Conservation (phyloP, 2,329 filamentous ascomycete species). For the Malbranchea zuffiana region DNA sequence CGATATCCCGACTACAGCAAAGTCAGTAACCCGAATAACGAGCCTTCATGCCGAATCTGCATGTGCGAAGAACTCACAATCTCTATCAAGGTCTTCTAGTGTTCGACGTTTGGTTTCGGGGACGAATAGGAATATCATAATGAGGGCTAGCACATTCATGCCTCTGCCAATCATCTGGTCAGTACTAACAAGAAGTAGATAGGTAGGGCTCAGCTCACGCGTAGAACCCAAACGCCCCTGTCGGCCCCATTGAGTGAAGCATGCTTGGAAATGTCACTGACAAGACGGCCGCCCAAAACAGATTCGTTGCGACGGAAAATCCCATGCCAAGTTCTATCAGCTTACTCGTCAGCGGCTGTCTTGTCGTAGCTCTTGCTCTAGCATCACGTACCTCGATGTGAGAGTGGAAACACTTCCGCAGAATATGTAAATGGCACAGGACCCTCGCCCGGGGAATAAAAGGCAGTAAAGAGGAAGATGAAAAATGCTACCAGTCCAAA, state of each 20-base stretch:
- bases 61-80: too few relatives aligned
- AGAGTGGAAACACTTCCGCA: constrained; percentile 46
- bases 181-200: too few relatives aligned
- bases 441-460: constrained; percentile 56
- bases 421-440: constrained; percentile 43
- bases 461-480: constrained; percentile 54
- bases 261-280: constrained; percentile 36
- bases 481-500: constrained; percentile 49
- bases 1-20: constrained; percentile 50
- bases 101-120: constrained; percentile 48
- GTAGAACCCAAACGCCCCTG: constrained; percentile 53
- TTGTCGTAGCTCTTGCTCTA: too few relatives aligned
- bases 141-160: constrained; percentile 49
- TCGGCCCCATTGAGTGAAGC: constrained; percentile 38
- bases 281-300: constrained; percentile 35
- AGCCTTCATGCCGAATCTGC: too few relatives aligned
- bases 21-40: too few relatives aligned
- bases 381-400: constrained; percentile 46
- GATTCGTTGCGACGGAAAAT: constrained; percentile 34
- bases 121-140: constrained; percentile 54
- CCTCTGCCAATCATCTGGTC: too few relatives aligned
- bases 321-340: constrained; percentile 41
- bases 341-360: too few relatives aligned
- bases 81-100: constrained; percentile 48
- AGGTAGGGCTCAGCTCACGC: too few relatives aligned